Percentiles rank a stretch among this genome's conserved stretches.
Evolutionary conservation across 495 filamentous ascomycete genomes (phyloP).

Genomic region (Baudoinia panamericana): DNA sequence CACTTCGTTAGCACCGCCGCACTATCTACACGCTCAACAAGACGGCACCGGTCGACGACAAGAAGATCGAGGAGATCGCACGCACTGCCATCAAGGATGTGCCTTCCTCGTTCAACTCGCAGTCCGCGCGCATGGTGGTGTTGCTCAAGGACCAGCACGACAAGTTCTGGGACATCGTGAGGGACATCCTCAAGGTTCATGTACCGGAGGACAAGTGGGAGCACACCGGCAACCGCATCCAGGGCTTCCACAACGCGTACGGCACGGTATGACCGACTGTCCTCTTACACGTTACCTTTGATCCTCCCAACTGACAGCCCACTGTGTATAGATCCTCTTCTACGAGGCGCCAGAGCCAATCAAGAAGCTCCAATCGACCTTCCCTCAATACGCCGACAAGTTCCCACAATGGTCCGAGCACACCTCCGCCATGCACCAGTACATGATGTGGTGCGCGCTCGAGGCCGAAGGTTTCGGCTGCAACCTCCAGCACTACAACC

Average conservation of each 20-base stretch:
- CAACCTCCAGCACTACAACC: conserved; percentile 67
- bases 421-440: conserved; percentile 54
- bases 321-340: conserved; percentile 34
- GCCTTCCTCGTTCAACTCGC: conserved; percentile 54
- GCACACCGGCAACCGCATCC: conserved; percentile 36
- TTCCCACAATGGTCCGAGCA: conserved; percentile 52
- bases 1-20: too few relatives aligned
- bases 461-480: conserved; percentile 57
- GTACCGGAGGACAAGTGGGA: conserved; percentile 43
- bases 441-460: conserved; percentile 50
- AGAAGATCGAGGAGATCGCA: conserved; percentile 44
- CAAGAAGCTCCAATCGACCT: conserved; percentile 38
- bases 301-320: conserved; percentile 3
- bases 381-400: conserved; percentile 44
- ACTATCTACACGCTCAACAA: conserved; percentile 47
- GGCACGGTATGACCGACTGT: conserved; percentile 49
- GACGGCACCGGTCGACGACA: conserved; percentile 38
- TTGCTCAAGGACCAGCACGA: conserved; percentile 51
- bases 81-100: conserved; percentile 40
- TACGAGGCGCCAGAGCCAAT: conserved; percentile 46
- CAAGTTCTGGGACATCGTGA: conserved; percentile 49
- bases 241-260: conserved; percentile 42
- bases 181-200: conserved; percentile 40
- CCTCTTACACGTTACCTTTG: conserved; percentile 10
- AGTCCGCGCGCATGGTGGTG: conserved; percentile 47